These are phyloP conservation scores for Trypanosoma theileri DNA, from an alignment of 208 protist genomes.

Conservation along the genomic window DNA sequence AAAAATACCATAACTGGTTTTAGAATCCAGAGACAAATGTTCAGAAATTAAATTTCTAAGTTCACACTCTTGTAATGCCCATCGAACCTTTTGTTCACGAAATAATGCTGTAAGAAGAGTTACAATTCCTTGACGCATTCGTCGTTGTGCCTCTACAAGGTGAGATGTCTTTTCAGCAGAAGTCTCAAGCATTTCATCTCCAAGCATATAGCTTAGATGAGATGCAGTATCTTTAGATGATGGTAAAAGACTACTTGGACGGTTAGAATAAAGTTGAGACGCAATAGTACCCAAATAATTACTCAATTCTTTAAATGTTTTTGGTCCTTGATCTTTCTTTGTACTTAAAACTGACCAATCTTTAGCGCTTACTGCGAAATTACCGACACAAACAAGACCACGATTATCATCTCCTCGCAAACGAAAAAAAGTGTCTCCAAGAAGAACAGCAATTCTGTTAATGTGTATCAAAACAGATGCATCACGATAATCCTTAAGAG, in stretches of 20 bases:
- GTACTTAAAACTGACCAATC: constrained; percentile 34
- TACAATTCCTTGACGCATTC: constrained; percentile 32
- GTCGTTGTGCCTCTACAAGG: constrained; percentile 27
- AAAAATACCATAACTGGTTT: constrained; percentile 23
- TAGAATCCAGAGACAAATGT: constrained; percentile 27
- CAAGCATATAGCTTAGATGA: constrained; percentile 34
- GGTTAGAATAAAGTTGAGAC: constrained; percentile 23
- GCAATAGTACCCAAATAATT: constrained; percentile 23
- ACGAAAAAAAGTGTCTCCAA: constrained; percentile 34
- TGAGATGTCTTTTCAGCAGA: constrained; percentile 31
- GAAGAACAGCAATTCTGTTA: constrained; percentile 29
- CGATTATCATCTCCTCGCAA: constrained; percentile 28
- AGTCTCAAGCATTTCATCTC: constrained; percentile 28
- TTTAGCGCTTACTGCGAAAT: constrained; percentile 29
- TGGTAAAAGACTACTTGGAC: constrained; percentile 30
- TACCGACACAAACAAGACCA: constrained; percentile 29
- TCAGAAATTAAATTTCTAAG: constrained; percentile 24
- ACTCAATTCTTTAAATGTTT: constrained; percentile 28
- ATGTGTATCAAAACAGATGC: constrained; percentile 25
- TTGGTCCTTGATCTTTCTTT: constrained; percentile 28
- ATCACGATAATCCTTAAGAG: constrained; percentile 26
- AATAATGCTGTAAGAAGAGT: constrained; percentile 29
- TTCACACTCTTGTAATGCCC: constrained; percentile 27
- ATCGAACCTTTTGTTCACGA: constrained; percentile 34
- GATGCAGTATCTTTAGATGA: constrained; percentile 31